Evolutionary conservation across 768 basidiomycete species (phyloP), one percentile per base, ranked within the genome.

Genomic region (Rickenella mellea): DNA sequence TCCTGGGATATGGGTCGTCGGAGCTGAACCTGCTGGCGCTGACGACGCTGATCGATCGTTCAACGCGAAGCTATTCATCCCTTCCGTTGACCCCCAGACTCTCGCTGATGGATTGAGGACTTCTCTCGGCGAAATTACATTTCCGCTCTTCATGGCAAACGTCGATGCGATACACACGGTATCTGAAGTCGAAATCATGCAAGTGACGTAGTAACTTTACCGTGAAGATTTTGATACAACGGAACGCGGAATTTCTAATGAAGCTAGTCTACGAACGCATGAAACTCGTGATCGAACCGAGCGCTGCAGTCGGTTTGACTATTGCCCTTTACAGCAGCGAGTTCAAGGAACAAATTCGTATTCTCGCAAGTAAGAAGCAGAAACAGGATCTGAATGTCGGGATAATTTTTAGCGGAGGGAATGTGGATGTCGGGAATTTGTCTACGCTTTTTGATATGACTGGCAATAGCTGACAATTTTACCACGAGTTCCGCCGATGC

Each of bases 221-320:
- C n/a, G n/a, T n/a, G n/a, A n/a, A n/a, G n/a, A n/a, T n/a, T n/a
- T n/a, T 6, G 36, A 29, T 8, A 10, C 17, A n/a, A 31, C 25
- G n/a, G n/a, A n/a, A n/a, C 11, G 25, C 29, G 29, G 52, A 49
- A 39, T 38, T 43, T 5, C 62, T 63, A 9, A 63, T 61, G 55
- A 55, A 52, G 32, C 52, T 66, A 15, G 49, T 64, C 30, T 64
- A 56, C 55, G 64, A 66, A 44, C 51, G 64, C 21, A 51, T 65
- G 48, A 66, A 66, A 49, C 44, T 66, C 14, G 61, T 66, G 26
- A 60, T 66, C 36, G 64, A 66, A 48, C 64, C 64, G 11, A 63
- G 62, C 45, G 58, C 63, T n/a, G 62, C 61, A 9, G 52, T 61
- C 9, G 51, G 61, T 5, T 54, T 65, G 25, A 63, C 64, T 5